Base-by-base conservation (phyloP, 2,329 filamentous ascomycete species). In the Colletotrichum tropicicola region DNA sequence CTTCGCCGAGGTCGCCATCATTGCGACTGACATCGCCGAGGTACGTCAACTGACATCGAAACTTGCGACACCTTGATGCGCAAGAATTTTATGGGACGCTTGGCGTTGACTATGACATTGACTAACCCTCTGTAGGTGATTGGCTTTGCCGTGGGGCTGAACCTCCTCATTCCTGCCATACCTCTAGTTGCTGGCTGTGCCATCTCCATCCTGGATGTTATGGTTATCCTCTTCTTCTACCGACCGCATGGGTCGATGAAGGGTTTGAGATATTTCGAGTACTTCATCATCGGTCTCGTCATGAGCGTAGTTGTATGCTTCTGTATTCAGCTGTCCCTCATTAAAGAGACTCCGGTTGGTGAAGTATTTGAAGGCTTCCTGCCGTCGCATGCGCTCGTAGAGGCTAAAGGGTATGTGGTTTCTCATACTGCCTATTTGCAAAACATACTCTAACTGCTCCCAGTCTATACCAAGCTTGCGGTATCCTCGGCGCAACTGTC, bases 401-500 rank as follows among this genome's bases (percentile, higher is more conserved):
- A 91, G 72, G 82, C 84, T 2, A 71, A 88, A 71, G 89, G 84
- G 77, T 65, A 35, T 4, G 5, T n/a, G 13, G 2, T 27, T 32
- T n/a, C 7, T 35, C 10, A 5, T 41, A 1, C n/a, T 7, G 21
- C 5, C 15, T 15, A 37, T 5, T 13, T 82, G 68, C 51, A 76
- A 64, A 6, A 0, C 23, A 45, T 19, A 7, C n/a, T 27, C 70
- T 76, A 48, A 76, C n/a, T 4, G 2, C 1, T 5, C 8, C 3
- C 1, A 77, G 82, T 49, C 72, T 90, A 0, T 92, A 91, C 73
- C 89, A 92, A 75, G 86, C 91, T 1, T 94, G 91, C 68, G 91
- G 91, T 54, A 94, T 94, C 61, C 81, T 94, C 0, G 91, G 91
- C 2, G 91, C 91, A 4, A 94, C 91, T 0, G 90, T 91, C 23